A percentile compares a stretch with the other conserved stretches of the same genome.
These are phyloP conservation scores for Exobasidium rhododendri DNA, from an alignment of 1,284 basidiomycete genomes.

Conservation along the genomic window DNA sequence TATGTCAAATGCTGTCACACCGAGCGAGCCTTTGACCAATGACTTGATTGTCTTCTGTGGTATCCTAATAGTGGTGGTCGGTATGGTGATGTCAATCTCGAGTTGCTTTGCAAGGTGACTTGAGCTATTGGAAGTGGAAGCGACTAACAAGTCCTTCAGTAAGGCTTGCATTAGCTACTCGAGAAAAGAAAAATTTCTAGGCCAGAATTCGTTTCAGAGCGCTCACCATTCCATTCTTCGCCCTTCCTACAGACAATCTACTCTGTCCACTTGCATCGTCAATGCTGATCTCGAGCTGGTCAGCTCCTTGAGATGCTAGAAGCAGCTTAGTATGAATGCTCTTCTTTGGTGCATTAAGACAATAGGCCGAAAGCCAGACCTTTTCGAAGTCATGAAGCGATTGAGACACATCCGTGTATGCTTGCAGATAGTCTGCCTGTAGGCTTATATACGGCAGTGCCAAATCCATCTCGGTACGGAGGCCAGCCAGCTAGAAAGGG, in stretches of 20 bases:
- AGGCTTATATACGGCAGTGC: conserved; percentile 59
- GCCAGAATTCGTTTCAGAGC: conserved; percentile 12
- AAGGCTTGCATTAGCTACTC: conserved; percentile 17
- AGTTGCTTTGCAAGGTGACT: neutral
- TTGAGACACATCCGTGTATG: conserved; percentile 64
- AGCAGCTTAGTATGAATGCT: conserved; percentile 31
- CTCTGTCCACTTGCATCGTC: too few relatives aligned
- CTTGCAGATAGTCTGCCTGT: conserved; percentile 64
- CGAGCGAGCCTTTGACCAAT: conserved; percentile 27
- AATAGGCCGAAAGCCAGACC: conserved; percentile 71
- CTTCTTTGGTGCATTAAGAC: conserved; percentile 32
- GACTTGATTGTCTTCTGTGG: conserved; percentile 1
- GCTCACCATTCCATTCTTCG: conserved; percentile 14
- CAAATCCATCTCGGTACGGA: neutral
- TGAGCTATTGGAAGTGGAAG: neutral
- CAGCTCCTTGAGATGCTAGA: conserved; percentile 21
- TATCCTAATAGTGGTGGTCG: neutral
- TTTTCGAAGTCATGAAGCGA: conserved; percentile 63
- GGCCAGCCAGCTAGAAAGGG: too few relatives aligned
- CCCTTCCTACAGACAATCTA: conserved; percentile 20
- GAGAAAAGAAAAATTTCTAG: conserved; percentile 18
- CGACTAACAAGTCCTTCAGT: conserved; percentile 25
- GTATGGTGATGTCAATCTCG: neutral
- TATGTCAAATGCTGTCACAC: conserved; percentile 13
- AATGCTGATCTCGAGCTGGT: conserved; percentile 13